Percentiles rank a stretch among this genome's conserved stretches.
These are phyloP conservation scores for Hypoxylon rickii DNA, from an alignment of 495 filamentous ascomycete species.

Conservation along the genomic window DNA sequence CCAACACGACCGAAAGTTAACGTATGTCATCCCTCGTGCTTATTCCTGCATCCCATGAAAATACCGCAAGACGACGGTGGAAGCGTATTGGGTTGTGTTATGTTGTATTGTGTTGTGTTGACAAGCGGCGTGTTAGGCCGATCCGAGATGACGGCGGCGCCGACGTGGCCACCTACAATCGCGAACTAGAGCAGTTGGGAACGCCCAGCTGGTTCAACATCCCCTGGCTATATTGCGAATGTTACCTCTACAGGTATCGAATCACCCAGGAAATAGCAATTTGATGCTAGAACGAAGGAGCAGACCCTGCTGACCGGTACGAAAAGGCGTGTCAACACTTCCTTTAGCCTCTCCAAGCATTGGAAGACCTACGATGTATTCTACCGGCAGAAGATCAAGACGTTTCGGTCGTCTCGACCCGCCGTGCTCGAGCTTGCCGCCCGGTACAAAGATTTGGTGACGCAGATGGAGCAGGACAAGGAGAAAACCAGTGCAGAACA, in stretches of 20 bases:
- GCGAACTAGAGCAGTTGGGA: constrained; percentile 77
- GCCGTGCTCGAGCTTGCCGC: constrained; percentile 88
- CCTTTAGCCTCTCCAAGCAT: constrained; percentile 74
- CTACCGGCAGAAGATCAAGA: constrained; percentile 84
- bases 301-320: background rate
- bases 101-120: too few relatives aligned
- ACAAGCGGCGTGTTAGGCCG: too few relatives aligned
- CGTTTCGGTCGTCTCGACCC: constrained; percentile 89
- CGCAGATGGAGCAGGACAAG: constrained; percentile 53
- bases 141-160: constrained; percentile 77
- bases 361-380: constrained; percentile 97
- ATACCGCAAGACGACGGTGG: background rate
- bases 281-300: background rate
- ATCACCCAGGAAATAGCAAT: constrained; percentile 2
- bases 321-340: constrained; percentile 72
- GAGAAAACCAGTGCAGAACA: constrained; percentile 49
- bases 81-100: too few relatives aligned
- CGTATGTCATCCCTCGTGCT: constrained; percentile 54
- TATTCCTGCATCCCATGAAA: background rate
- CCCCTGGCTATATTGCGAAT: constrained; percentile 89
- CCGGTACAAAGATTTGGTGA: constrained; percentile 66
- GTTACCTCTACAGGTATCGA: constrained; percentile 83
- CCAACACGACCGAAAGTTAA: constrained; percentile 84
- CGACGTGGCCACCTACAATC: constrained; percentile 83
- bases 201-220: constrained; percentile 79